These are phyloP conservation scores for Phaeosphaeria sp. DNA, from an alignment of 2,329 filamentous ascomycete genomes.

Conservation along the genomic window DNA sequence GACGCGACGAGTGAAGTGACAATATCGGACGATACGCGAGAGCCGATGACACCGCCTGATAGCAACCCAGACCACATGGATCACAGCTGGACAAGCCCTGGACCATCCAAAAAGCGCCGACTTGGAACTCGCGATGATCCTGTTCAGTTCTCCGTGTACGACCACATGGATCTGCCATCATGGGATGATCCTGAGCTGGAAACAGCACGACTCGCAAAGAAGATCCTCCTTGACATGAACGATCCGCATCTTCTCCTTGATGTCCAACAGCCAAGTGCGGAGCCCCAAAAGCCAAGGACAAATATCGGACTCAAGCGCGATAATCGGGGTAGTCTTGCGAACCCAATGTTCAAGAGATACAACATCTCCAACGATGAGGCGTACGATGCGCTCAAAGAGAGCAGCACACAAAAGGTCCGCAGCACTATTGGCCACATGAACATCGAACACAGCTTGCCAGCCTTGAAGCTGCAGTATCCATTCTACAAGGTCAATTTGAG, in stretches of 20 bases:
- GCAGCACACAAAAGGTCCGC: constrained; percentile 93
- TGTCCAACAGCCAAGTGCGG: constrained; percentile 70
- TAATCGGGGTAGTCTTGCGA: constrained; percentile 72
- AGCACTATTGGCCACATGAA: constrained; percentile 88
- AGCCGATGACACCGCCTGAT: constrained; percentile 35
- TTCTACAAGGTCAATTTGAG: constrained; percentile 91
- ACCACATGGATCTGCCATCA: constrained; percentile 59
- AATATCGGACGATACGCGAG: constrained; percentile 35
- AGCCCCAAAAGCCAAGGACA: constrained; percentile 63
- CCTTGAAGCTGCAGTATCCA: constrained; percentile 88
- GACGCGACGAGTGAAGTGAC: constrained; percentile 34
- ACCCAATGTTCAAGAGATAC: constrained; percentile 80
- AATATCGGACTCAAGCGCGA: constrained; percentile 68
- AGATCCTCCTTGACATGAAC: constrained; percentile 83
- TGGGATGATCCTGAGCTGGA: constrained; percentile 82
- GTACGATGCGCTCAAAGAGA: constrained; percentile 95
- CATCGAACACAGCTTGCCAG: constrained; percentile 94
- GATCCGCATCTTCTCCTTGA: constrained; percentile 88
- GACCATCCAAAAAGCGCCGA: constrained; percentile 72
- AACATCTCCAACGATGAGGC: constrained; percentile 97
- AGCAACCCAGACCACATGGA: constrained; percentile 26
- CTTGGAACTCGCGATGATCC: constrained; percentile 42
- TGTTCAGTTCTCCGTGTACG: constrained; percentile 45
- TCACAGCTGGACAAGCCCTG: constrained; percentile 39
- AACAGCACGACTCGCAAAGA: constrained; percentile 76